These are phyloP conservation scores for Meripilus lineatus DNA, from an alignment of 1,284 basidiomycete species.

Conservation along the genomic window DNA sequence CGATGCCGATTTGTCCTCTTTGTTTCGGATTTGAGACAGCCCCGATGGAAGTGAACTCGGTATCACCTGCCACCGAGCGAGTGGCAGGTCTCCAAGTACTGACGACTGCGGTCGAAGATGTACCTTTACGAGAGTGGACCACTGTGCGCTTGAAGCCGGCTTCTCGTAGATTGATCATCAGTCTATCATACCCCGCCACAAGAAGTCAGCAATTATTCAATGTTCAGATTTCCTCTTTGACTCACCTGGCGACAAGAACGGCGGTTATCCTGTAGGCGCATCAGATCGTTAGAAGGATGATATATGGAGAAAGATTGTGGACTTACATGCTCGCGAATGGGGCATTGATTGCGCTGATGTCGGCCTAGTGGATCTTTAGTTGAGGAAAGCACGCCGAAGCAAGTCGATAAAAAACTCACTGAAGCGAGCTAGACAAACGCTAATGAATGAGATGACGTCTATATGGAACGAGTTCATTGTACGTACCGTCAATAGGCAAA, in stretches of 20 bases:
- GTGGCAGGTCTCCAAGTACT: background rate
- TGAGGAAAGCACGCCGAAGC: background rate
- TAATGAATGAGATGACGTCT: background rate
- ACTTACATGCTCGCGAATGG: conserved; percentile 1
- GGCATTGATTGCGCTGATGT: background rate
- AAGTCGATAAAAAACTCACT: background rate
- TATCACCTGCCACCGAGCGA: no score
- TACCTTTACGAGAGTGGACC: background rate
- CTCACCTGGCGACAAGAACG: background rate
- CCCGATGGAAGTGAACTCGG: no score
- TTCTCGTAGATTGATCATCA: background rate
- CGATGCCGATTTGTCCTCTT: no score
- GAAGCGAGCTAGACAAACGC: background rate
- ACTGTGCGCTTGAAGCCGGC: background rate
- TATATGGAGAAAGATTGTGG: background rate
- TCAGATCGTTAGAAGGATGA: no score
- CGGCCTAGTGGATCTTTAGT: background rate
- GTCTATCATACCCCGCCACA: background rate
- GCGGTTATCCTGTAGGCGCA: background rate
- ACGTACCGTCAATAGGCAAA: background rate
- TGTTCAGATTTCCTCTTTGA: no score
- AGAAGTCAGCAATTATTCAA: background rate
- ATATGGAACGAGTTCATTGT: no score
- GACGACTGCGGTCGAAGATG: background rate
- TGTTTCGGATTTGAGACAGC: no score